Conservation (phyloP, 2,329 filamentous ascomycete genomes). For the Alternaria triticina region DNA sequence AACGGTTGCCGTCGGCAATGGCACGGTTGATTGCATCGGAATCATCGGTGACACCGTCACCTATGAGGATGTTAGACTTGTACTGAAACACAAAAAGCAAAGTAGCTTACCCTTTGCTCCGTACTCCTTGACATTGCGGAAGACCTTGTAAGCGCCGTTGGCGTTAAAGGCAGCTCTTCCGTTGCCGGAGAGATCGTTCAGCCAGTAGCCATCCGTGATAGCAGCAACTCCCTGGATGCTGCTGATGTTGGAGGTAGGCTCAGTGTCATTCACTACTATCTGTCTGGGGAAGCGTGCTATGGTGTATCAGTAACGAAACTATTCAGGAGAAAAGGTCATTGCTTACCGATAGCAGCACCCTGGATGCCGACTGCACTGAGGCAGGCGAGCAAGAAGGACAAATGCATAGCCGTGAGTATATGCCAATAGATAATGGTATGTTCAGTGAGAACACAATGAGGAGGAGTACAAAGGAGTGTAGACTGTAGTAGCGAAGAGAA, state of each 20-base stretch:
- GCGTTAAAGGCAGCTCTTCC: slow-evolving; percentile 51
- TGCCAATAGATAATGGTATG: neutral
- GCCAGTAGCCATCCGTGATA: slow-evolving; percentile 47
- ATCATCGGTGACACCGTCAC: slow-evolving; percentile 52
- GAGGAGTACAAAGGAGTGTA: slow-evolving; percentile 11
- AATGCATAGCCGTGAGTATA: slow-evolving; percentile 27
- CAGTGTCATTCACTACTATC: neutral
- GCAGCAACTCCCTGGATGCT: slow-evolving; percentile 10
- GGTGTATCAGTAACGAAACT: slow-evolving; percentile 1
- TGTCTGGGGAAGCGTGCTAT: slow-evolving; percentile 16
- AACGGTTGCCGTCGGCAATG: slow-evolving; percentile 53
- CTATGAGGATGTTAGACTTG: slow-evolving; percentile 27
- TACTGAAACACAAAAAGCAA: neutral
- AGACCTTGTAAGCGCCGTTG: slow-evolving; percentile 50
- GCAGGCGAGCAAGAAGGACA: slow-evolving; percentile 35
- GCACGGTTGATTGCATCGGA: slow-evolving; percentile 62
- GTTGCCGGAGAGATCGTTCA: slow-evolving; percentile 52
- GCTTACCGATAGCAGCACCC: slow-evolving; percentile 26
- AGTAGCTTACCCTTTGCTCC: slow-evolving; percentile 48
- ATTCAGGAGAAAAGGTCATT: neutral
- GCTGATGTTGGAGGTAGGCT: neutral
- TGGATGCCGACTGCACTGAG: slow-evolving; percentile 36
- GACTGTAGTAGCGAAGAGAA: slow-evolving; percentile 7
- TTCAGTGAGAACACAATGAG: slow-evolving; percentile 1
- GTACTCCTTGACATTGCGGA: slow-evolving; percentile 54